A percentile compares a stretch with the other conserved stretches of the same genome.
Conservation (phyloP, 2,329 filamentous ascomycete species). For the Botrytis hyacinthi region DNA sequence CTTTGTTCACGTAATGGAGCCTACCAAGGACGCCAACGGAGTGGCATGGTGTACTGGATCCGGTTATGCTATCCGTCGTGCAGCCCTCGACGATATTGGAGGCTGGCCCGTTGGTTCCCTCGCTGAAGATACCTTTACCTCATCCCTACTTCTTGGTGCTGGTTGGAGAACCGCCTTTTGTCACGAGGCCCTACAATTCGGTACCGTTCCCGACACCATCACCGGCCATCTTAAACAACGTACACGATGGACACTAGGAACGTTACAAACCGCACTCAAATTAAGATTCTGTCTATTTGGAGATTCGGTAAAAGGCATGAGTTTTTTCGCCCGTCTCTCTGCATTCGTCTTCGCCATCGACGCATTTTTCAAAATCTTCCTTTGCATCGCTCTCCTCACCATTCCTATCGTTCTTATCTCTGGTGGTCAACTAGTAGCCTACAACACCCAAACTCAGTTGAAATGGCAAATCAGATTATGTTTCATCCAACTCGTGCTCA, state of each 20-base stretch:
- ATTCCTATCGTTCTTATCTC: slow-evolving; percentile 58
- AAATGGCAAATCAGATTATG: slow-evolving; percentile 57
- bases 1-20: slow-evolving; percentile 55
- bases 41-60: slow-evolving; percentile 66
- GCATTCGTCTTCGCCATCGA: slow-evolving; percentile 57
- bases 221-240: slow-evolving; percentile 56
- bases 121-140: slow-evolving; percentile 60
- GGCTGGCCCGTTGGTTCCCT: slow-evolving; percentile 60
- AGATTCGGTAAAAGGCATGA: slow-evolving; percentile 52
- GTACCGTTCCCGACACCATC: slow-evolving; percentile 57
- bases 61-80: slow-evolving; percentile 58
- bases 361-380: slow-evolving; percentile 55
- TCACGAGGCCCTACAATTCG: slow-evolving; percentile 59
- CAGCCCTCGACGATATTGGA: slow-evolving; percentile 59
- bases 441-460: slow-evolving; percentile 52
- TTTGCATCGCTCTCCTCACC: slow-evolving; percentile 54
- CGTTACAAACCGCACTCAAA: slow-evolving; percentile 57
- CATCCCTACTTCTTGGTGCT: slow-evolving; percentile 55
- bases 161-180: slow-evolving; percentile 63
- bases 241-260: slow-evolving; percentile 46
- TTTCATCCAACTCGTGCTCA: slow-evolving; percentile 50
- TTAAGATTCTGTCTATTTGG: slow-evolving; percentile 60
- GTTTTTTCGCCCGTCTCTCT: slow-evolving; percentile 55
- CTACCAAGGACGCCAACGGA: slow-evolving; percentile 46
- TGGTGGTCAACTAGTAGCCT: slow-evolving; percentile 57